Conservation (phyloP, 768 basidiomycete genomes). For the Sarcodon aspratus region DNA sequence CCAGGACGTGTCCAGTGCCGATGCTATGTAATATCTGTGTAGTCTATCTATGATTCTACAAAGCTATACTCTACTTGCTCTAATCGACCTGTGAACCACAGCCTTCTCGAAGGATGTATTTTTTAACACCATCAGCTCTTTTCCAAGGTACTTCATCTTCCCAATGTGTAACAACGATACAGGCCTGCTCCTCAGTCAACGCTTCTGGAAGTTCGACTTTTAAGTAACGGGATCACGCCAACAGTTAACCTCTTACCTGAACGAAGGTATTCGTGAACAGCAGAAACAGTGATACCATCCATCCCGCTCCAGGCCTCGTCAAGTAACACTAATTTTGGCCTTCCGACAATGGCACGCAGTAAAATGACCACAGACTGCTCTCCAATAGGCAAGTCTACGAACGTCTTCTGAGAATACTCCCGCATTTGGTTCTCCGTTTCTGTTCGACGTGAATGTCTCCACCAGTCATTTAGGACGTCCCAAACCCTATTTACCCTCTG, state of each 20-base stretch:
- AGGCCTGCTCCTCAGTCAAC: conserved; percentile 50
- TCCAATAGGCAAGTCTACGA: conserved; percentile 55
- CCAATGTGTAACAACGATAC: conserved; percentile 85
- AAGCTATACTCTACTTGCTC: too few relatives aligned
- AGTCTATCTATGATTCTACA: too few relatives aligned
- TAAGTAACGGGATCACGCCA: background rate
- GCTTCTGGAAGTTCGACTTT: conserved; percentile 18
- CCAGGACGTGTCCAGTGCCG: too few relatives aligned
- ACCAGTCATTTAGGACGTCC: conserved; percentile 50
- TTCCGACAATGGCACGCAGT: conserved; percentile 74
- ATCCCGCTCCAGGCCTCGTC: conserved; percentile 95
- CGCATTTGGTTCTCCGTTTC: conserved; percentile 15
- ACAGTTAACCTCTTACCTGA: conserved; percentile 14
- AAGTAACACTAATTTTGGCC: conserved; percentile 65
- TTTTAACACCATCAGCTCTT: conserved; percentile 36
- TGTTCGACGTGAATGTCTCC: conserved; percentile 43
- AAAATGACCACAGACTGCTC: conserved; percentile 78
- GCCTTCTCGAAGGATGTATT: conserved; percentile 24
- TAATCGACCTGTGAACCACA: conserved; percentile 5
- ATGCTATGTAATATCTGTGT: too few relatives aligned
- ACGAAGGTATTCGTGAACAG: conserved; percentile 53
- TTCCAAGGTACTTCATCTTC: conserved; percentile 87
- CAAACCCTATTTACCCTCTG: conserved; percentile 34
- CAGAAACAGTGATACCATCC: conserved; percentile 66
- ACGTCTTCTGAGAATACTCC: conserved; percentile 36